Evolutionary conservation across 495 filamentous ascomycete genomes (phyloP).

Genomic region (Annulohypoxylon nitens): DNA sequence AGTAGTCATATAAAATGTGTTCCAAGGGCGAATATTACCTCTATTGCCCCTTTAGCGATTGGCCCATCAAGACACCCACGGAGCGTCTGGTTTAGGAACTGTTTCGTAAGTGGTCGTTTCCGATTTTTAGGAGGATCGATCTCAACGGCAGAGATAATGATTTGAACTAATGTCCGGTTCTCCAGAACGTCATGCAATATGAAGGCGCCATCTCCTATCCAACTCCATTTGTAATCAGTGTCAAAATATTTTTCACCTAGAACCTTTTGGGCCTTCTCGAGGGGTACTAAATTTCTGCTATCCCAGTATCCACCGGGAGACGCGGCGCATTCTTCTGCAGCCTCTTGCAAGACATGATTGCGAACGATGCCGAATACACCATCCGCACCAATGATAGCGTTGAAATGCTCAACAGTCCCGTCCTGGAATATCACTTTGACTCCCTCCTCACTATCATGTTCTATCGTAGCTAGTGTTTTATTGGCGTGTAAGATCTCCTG

Average conservation of each 20-base stretch:
- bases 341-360: conserved; percentile 26
- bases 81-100: conserved; percentile 13
- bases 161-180: conserved; percentile 36
- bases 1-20: too few relatives aligned
- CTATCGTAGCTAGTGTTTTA: conserved; percentile 12
- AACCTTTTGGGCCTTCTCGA: conserved; percentile 30
- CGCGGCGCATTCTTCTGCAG: conserved; percentile 15
- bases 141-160: conserved; percentile 29
- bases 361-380: conserved; percentile 47
- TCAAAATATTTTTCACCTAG: conserved; percentile 38
- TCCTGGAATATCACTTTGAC: conserved; percentile 33
- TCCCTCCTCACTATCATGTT: background rate
- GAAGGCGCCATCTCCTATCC: conserved; percentile 41
- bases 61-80: conserved; percentile 26
- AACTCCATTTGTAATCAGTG: conserved; percentile 36
- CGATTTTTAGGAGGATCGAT: conserved; percentile 23
- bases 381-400: conserved; percentile 50
- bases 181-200: conserved; percentile 34
- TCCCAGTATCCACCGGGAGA: conserved; percentile 42
- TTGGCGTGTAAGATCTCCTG: conserved; percentile 22
- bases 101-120: conserved; percentile 22
- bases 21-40: conserved; percentile 12
- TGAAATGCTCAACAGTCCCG: conserved; percentile 28
- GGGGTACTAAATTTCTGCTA: conserved; percentile 30
- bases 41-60: conserved; percentile 30